Percentiles rank a stretch among this genome's conserved stretches.
Evolutionary conservation across 2,329 filamentous ascomycete species (phyloP).

Genomic region (Nakataea oryzae): DNA sequence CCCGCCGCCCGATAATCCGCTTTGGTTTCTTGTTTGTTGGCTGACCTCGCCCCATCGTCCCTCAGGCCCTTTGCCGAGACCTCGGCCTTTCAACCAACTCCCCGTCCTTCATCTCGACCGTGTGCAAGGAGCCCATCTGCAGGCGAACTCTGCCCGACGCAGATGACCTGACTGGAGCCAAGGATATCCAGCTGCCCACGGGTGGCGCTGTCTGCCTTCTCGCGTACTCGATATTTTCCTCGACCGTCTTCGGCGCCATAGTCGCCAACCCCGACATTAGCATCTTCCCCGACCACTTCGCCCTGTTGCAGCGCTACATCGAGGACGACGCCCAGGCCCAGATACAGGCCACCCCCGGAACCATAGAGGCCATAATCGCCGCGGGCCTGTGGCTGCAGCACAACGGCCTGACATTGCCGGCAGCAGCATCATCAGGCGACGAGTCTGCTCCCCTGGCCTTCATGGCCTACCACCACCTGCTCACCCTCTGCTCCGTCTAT

Average conservation of each 20-base stretch:
- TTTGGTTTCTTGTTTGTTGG: neutral
- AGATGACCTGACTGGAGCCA: slow-evolving; percentile 19
- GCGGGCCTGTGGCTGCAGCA: slow-evolving; percentile 50
- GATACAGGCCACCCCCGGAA: slow-evolving; percentile 39
- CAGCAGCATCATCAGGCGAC: neutral
- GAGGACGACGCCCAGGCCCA: slow-evolving; percentile 35
- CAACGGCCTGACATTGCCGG: slow-evolving; percentile 16
- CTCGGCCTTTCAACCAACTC: slow-evolving; percentile 41
- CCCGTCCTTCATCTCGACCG: slow-evolving; percentile 32
- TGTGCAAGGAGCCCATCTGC: slow-evolving; percentile 28
- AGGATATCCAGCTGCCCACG: slow-evolving; percentile 46
- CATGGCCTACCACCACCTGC: slow-evolving; percentile 50
- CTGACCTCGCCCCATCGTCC: neutral
- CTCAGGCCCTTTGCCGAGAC: slow-evolving; percentile 51
- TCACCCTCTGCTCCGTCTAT: slow-evolving; percentile 47
- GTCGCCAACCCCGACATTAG: slow-evolving; percentile 40
- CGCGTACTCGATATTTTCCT: slow-evolving; percentile 52
- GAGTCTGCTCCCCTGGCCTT: slow-evolving; percentile 25
- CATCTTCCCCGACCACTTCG: slow-evolving; percentile 50
- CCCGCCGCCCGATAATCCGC: neutral
- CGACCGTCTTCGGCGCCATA: slow-evolving; percentile 48
- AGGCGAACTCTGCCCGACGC: slow-evolving; percentile 31
- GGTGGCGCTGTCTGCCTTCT: slow-evolving; percentile 48
- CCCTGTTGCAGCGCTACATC: slow-evolving; percentile 42
- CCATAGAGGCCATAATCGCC: slow-evolving; percentile 48